Evolutionary conservation across 306 rosid genomes (phyloP).

Genomic region (Dryas alaskensis): DNA sequence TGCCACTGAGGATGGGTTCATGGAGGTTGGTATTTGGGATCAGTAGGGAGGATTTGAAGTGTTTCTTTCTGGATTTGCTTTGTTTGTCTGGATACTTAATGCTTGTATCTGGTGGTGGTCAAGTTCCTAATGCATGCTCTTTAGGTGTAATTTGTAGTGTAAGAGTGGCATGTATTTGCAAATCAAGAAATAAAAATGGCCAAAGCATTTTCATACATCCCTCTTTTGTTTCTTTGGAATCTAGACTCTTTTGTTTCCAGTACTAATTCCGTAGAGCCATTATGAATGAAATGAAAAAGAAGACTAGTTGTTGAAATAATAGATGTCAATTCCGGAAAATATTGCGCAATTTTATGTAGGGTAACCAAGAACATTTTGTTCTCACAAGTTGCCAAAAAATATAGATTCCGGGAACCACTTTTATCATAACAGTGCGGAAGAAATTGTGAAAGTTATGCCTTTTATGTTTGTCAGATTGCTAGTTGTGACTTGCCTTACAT

Average conservation of each 20-base stretch:
- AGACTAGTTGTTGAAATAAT: background rate
- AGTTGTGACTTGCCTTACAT: background rate
- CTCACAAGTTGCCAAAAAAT: background rate
- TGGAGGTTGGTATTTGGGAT: conserved; percentile 94
- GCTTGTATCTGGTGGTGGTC: conserved; percentile 1
- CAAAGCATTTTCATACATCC: background rate
- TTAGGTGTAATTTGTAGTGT: conserved; percentile 4
- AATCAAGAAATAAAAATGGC: conserved; percentile 3
- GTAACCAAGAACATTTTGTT: background rate
- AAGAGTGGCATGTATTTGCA: conserved; percentile 1
- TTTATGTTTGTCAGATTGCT: background rate
- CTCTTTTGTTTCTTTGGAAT: background rate
- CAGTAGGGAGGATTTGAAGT: conserved; percentile 7
- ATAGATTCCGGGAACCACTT: background rate
- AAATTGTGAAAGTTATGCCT: background rate
- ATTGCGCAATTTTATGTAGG: background rate
- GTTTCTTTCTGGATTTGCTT: background rate
- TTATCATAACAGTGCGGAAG: background rate
- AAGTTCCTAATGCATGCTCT: conserved; percentile 1
- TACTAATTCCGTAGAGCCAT: background rate
- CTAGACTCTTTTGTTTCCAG: background rate
- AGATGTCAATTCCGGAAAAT: background rate
- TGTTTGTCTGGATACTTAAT: background rate
- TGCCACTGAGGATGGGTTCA: conserved; percentile 79
- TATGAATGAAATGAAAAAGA: too few relatives aligned